Base-by-base conservation (phyloP, 768 basidiomycete genomes). In the Multifurca ochricompacta region DNA sequence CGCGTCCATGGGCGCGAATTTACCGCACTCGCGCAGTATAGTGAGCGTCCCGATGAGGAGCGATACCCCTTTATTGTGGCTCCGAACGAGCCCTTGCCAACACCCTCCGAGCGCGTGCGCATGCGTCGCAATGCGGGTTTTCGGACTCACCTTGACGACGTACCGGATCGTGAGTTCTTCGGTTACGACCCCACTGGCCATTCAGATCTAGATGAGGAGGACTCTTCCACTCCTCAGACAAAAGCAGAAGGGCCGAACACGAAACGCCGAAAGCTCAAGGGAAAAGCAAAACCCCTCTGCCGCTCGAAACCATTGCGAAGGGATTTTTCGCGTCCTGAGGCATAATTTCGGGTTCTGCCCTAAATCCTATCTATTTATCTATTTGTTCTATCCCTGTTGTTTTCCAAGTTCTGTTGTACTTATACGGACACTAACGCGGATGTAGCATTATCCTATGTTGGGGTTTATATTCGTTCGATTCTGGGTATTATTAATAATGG, bases 31-130 rank as follows among this genome's bases (percentile, higher is more conserved):
- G 30, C 49, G 28, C 55, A 46, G 30, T 68, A 68, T 47, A 57
- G 54, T 30, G 23, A 32, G 9, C 60, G 62, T 9, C 66, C 64
- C 0, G 43, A 59, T 25, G 63, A 62, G 18, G 27, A 18, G 28
- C 56, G 60, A 18, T 64, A 66, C 43, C 65, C 67, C 3, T 66
- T 65, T 48, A 40, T 59, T 40, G 41, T 63, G 7, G 55, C 49
- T 6, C 27, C 28, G 2, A 21, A 37, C 9, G 18, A 46, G 11
- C 40, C 50, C 16, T 62, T 61, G n/a, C 67, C 67, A 1, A 63
- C 66, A 0, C 56, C 60, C 8, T 59, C 62, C 14, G 62, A 62
- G 50, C 61, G 67, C 35, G 60, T 57, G 7, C 32, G 45, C 3
- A 25, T 65, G 36, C 62, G 63, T 16, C 31, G 51, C 9, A 51